Evolutionary conservation across 2,329 filamentous ascomycete genomes (phyloP).

Genomic region (Claviceps sp.): DNA sequence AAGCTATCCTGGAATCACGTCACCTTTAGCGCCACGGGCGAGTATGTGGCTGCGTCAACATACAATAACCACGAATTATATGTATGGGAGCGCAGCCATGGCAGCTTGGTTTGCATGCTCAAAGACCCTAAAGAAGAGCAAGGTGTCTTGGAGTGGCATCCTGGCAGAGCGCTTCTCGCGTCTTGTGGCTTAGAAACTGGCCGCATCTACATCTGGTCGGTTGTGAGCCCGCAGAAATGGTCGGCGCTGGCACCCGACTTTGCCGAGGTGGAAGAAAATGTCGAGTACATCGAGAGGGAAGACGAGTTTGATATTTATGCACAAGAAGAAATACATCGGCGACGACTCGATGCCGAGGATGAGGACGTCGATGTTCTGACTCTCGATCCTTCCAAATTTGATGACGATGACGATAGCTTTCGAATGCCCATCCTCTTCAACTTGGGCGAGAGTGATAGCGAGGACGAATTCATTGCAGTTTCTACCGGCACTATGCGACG

Average conservation of each 20-base stretch:
- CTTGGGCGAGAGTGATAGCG: conserved; percentile 85
- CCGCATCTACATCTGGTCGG: conserved; percentile 90
- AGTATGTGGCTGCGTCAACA: conserved; percentile 92
- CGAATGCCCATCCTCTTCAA: conserved; percentile 89
- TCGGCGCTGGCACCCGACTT: conserved; percentile 94
- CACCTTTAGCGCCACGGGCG: conserved; percentile 83
- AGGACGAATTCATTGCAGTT: conserved; percentile 67
- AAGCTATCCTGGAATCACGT: conserved; percentile 93
- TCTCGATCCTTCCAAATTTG: conserved; percentile 50
- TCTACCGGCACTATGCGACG: conserved; percentile 73
- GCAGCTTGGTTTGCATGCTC: conserved; percentile 88
- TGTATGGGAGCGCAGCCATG: conserved; percentile 90
- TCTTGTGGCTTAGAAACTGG: conserved; percentile 89
- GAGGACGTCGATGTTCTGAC: conserved; percentile 86
- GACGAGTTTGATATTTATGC: conserved; percentile 98
- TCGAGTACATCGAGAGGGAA: conserved; percentile 88
- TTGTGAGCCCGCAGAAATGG: conserved; percentile 91
- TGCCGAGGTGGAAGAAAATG: conserved; percentile 93
- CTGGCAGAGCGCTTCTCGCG: conserved; percentile 70
- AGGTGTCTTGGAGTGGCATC: conserved; percentile 95
- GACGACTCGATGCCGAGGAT: conserved; percentile 80
- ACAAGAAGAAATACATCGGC: conserved; percentile 84
- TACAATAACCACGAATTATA: conserved; percentile 99
- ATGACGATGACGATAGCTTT: conserved; percentile 52
- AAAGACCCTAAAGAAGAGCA: conserved; percentile 95